Evolutionary conservation across 2,329 filamentous ascomycete genomes (phyloP).

Genomic region (Pseudocercospora vitis): DNA sequence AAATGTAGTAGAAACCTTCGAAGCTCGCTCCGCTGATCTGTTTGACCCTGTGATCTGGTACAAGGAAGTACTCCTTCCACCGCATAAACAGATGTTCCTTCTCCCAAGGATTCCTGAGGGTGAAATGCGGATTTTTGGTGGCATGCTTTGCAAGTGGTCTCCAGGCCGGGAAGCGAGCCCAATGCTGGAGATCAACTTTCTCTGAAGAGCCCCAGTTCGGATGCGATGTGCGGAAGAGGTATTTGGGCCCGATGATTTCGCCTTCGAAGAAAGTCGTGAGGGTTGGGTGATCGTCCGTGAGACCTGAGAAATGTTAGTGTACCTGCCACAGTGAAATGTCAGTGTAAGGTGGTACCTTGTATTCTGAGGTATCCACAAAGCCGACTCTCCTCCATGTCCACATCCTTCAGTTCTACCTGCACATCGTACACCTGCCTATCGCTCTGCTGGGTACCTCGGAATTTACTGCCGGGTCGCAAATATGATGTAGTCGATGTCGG

Average conservation of each 20-base stretch:
- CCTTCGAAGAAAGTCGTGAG: slow-evolving; percentile 97
- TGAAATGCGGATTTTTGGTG: slow-evolving; percentile 56
- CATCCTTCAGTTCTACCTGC: slow-evolving; percentile 94
- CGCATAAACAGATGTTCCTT: slow-evolving; percentile 95
- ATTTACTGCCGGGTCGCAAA: slow-evolving; percentile 82
- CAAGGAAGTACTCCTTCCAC: slow-evolving; percentile 98
- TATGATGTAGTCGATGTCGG: slow-evolving; percentile 76
- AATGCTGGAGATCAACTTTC: slow-evolving; percentile 89
- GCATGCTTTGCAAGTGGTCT: slow-evolving; percentile 69
- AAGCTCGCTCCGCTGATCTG: slow-evolving; percentile 95
- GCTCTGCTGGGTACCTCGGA: slow-evolving; percentile 87
- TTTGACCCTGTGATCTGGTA: slow-evolving; percentile 87
- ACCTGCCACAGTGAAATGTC: not conserved
- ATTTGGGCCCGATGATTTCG: slow-evolving; percentile 93
- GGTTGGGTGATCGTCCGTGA: slow-evolving; percentile 95
- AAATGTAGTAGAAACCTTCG: slow-evolving; percentile 98
- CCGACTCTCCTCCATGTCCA: slow-evolving; percentile 91
- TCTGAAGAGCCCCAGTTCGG: slow-evolving; percentile 88
- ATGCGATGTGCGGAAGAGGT: slow-evolving; percentile 89
- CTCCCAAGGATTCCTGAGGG: slow-evolving; percentile 69
- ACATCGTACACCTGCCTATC: slow-evolving; percentile 94
- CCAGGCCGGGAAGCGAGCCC: slow-evolving; percentile 87
- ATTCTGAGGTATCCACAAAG: slow-evolving; percentile 94
- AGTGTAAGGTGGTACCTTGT: slow-evolving; percentile 63
- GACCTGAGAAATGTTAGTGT: slow-evolving; percentile 59